A percentile compares a stretch with the other conserved stretches of the same genome.
Evolutionary conservation across 805 yeast genomes (phyloP).

Genomic region (Candida patagonica): DNA sequence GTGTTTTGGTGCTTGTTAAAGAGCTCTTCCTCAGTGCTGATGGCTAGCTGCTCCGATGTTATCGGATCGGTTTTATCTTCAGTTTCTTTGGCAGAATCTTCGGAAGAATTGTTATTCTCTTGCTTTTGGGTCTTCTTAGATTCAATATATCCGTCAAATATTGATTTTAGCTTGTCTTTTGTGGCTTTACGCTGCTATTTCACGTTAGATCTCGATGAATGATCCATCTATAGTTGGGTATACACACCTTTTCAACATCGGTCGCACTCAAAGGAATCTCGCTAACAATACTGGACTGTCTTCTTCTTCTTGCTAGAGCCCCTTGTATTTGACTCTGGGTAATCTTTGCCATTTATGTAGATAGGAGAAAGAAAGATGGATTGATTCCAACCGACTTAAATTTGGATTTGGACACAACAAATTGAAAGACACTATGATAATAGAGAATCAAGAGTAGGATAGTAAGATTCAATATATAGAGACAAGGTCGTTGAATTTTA

Average conservation of each 20-base stretch:
- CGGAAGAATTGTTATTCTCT: neutral
- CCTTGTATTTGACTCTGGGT: conserved; percentile 2
- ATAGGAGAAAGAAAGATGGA: too few relatives aligned
- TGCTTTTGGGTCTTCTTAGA: neutral
- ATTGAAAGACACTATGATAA: too few relatives aligned
- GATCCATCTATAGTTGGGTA: neutral
- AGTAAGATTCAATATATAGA: too few relatives aligned
- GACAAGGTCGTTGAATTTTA: too few relatives aligned
- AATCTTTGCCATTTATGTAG: conserved; percentile 3
- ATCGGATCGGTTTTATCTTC: conserved; percentile 2
- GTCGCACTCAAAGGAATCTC: conserved; percentile 5
- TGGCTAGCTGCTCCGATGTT: too few relatives aligned
- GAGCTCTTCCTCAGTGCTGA: conserved; percentile 21
- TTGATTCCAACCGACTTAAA: too few relatives aligned
- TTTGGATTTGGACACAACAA: too few relatives aligned
- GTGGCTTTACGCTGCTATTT: neutral
- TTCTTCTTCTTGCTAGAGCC: neutral
- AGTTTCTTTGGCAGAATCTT: neutral
- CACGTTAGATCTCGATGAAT: neutral
- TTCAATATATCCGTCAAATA: neutral
- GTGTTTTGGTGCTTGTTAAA: conserved; percentile 15
- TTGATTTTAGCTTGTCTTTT: neutral
- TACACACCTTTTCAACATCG: conserved; percentile 12
- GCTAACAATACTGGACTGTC: neutral
- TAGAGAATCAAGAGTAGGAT: too few relatives aligned